Evolutionary conservation across 2,329 filamentous ascomycete species (phyloP).

Genomic region (Fusarium incarnatum): DNA sequence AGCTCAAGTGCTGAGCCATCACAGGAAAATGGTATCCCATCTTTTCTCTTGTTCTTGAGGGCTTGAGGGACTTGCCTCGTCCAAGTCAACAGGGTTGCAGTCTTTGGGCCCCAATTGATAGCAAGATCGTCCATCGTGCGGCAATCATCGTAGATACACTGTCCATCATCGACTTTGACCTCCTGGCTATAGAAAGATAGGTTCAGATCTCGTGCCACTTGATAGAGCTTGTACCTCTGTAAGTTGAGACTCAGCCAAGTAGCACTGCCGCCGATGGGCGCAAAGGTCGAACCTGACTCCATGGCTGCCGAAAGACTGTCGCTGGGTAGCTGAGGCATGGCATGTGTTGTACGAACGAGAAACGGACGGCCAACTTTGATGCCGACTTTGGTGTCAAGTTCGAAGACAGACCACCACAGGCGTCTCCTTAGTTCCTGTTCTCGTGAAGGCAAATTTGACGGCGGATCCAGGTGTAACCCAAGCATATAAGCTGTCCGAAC

Average conservation of each 20-base stretch:
- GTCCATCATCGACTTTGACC: background rate
- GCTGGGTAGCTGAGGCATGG: background rate
- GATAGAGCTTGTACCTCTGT: conserved; percentile 8
- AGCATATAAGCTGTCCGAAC: conserved; percentile 24
- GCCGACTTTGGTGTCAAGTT: conserved; percentile 9
- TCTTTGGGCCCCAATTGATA: background rate
- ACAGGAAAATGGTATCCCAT: background rate
- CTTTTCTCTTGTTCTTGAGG: background rate
- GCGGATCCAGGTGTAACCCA: background rate
- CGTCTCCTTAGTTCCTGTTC: conserved; percentile 9
- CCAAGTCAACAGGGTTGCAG: background rate
- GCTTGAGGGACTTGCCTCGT: background rate
- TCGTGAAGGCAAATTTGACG: background rate
- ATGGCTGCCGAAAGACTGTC: conserved; percentile 9
- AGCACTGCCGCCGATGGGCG: conserved; percentile 4
- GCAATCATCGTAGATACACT: background rate
- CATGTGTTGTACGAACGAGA: background rate
- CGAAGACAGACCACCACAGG: conserved; percentile 19
- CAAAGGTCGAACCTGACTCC: conserved; percentile 12
- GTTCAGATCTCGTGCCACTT: background rate
- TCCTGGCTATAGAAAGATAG: background rate
- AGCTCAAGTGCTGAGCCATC: background rate
- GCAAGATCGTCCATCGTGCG: conserved; percentile 1
- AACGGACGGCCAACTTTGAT: conserved; percentile 19
- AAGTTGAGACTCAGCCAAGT: conserved; percentile 16